Evolutionary conservation across 257 asterid species (phyloP), one percentile per base, ranked within the genome.

Genomic region (Coffea eugenioides): DNA sequence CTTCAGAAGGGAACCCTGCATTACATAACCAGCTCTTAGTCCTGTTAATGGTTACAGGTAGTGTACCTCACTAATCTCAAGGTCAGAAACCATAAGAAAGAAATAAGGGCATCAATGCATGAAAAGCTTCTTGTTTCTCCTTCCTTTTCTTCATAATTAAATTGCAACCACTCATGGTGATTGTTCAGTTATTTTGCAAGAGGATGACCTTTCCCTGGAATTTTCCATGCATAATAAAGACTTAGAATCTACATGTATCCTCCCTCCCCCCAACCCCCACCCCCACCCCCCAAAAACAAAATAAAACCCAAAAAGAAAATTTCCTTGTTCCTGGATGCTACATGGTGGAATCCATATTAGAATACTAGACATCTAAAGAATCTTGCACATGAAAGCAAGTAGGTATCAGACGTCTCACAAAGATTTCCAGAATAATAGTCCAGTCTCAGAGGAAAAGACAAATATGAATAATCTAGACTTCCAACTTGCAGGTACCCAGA

Each of bases 1-100:
- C 92, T 93, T 95, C 86, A 95, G 74, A 77, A 95, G 97, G 79
- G 99, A 95, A 73, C 99, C 99, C 99, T 95, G 94, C 77, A 48
- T 76, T 75, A 49, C 77, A 83, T 49, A 73, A 79, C 76, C 71
- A 75, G 61, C 79, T 65, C 69, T 78, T 77, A 83, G 62, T 68
- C 21, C 76, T 69, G 25, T 65, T 16, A 59, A 74, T 39, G 5
- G 39, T 68, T 15, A 56, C 2, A 16, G 18, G 31, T 14, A 20
- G 77, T n/a, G 23, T 56, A 56, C 18, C 34, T 25, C 21, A 69
- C 51, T 48, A 27, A 20, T 76, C 34, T 64, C 52, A 66, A 66
- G 71, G 46, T 31, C 18, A 76, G 23, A 45, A 45, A 45, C 66
- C 52, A 66, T 66, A 49, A 31, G 0, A 48, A 77, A 31, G 52